These are phyloP conservation scores for Pouteria campechiana DNA, from an alignment of 179 eudicot species.

Conservation along the genomic window DNA sequence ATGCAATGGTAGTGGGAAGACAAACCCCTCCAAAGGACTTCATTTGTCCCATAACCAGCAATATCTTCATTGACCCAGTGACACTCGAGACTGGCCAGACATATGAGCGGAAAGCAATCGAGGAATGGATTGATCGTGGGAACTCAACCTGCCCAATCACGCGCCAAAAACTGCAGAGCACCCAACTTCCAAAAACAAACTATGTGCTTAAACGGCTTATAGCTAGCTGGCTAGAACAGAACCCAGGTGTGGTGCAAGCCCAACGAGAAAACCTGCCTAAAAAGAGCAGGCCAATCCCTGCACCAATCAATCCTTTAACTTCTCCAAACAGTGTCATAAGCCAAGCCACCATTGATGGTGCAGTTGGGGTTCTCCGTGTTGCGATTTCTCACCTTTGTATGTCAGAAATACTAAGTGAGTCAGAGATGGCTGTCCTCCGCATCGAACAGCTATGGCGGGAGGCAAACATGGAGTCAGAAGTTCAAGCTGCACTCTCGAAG, in stretches of 20 bases:
- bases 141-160: constrained; percentile 41
- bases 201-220: constrained; percentile 41
- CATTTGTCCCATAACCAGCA: constrained; percentile 41
- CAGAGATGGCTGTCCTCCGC: constrained; percentile 29
- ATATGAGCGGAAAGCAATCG: constrained; percentile 38
- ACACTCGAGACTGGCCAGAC: constrained; percentile 54
- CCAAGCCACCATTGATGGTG: constrained; percentile 26
- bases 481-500: constrained; percentile 23
- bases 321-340: constrained; percentile 27
- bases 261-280: constrained; percentile 7
- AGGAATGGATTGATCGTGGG: constrained; percentile 43
- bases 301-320: constrained; percentile 1
- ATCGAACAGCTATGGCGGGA: constrained; percentile 30
- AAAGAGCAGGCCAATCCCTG: constrained; percentile 5
- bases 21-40: constrained; percentile 40
- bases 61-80: constrained; percentile 38
- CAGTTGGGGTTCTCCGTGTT: constrained; percentile 15
- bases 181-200: constrained; percentile 37
- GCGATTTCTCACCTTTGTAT: constrained; percentile 32
- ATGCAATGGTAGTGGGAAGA: constrained; percentile 17
- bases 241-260: constrained; percentile 3
- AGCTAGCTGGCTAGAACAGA: constrained; percentile 32
- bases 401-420: constrained; percentile 25
- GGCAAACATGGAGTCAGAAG: constrained; percentile 14
- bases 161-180: constrained; percentile 29